Evolutionary conservation across 192 early-diverging fungal genomes (phyloP).

Genomic region (Irineochytrium annulatum): DNA sequence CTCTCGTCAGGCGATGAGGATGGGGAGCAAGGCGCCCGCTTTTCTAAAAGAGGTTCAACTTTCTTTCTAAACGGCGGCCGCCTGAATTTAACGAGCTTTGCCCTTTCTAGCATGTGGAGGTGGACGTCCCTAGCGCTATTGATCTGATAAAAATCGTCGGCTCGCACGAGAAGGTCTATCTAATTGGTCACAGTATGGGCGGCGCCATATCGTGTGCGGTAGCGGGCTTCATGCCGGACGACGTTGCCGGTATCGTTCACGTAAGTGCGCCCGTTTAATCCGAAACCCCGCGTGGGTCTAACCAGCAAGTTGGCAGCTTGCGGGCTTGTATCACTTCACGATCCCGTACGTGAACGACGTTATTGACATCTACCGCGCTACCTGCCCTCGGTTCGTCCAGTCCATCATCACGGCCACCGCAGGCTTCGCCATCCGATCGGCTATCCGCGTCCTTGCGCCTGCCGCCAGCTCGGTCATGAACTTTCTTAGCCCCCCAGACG

Average conservation of each 20-base stretch:
- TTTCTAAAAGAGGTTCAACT: slow-evolving; percentile 19
- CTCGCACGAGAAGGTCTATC: slow-evolving; percentile 34
- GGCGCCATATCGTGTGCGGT: slow-evolving; percentile 45
- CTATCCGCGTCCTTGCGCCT: slow-evolving; percentile 22
- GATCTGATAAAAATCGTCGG: slow-evolving; percentile 31
- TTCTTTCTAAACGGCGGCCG: no score
- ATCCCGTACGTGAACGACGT: slow-evolving; percentile 34
- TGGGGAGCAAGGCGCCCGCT: slow-evolving; percentile 27
- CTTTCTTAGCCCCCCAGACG: slow-evolving; percentile 11
- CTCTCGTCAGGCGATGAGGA: slow-evolving; percentile 22
- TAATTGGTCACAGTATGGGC: slow-evolving; percentile 49
- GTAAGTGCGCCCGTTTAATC: slow-evolving; percentile 9
- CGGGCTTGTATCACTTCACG: slow-evolving; percentile 40
- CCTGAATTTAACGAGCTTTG: no score
- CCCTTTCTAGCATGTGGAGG: slow-evolving; percentile 32
- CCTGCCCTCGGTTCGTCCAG: slow-evolving; percentile 25
- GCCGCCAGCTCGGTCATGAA: slow-evolving; percentile 10
- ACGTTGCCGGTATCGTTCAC: slow-evolving; percentile 47
- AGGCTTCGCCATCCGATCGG: slow-evolving; percentile 22
- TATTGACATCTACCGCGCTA: slow-evolving; percentile 33
- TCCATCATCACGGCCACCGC: slow-evolving; percentile 16
- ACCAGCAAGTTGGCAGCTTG: slow-evolving; percentile 12
- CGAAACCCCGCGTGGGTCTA: neutral
- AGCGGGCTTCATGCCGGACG: slow-evolving; percentile 35
- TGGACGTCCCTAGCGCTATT: slow-evolving; percentile 46